Base-by-base conservation (phyloP, 1,284 basidiomycete species). In the Ganoderma meredithae region DNA sequence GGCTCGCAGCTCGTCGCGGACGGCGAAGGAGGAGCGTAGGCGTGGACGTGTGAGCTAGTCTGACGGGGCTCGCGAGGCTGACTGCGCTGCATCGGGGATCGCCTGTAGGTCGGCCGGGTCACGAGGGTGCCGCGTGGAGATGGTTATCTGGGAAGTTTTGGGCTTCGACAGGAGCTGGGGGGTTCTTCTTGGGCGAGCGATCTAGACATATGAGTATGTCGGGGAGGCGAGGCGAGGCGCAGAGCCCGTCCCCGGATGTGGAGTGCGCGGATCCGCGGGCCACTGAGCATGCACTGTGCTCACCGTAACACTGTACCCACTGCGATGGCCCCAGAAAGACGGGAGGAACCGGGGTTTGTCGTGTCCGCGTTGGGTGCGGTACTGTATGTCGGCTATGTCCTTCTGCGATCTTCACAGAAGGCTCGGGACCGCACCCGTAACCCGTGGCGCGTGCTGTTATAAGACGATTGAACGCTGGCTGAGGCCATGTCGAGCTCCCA, bases 371-470 rank as follows among this genome's bases (percentile, higher is more conserved):
- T 22, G 17, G 53, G 19, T 22, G 55, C 33, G 55, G n/a, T n/a
- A n/a, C n/a, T n/a, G n/a, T n/a, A n/a, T n/a, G n/a, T n/a, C n/a
- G n/a, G n/a, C n/a, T n/a, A n/a, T n/a, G n/a, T 12, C 2, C 8
- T 58, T 58, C 55, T 58, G 10, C 5, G 55, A 17, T n/a, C 55
- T 58, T 58, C 55, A 39, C 55, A 58, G 55, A 58, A 58, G 55
- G 55, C 55, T 49, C 52, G 52, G 52, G 12, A 53, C 52, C 52
- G 52, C 52, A 53, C 52, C 25, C 25, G 52, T 55, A 17, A 8
- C 7, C 36, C 36, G 36, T 36, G 36, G 36, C 36, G 36, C 36
- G 44, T 19, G 44, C 2, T 22, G n/a, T 31, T 31, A 31, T 6
- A 22, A 47, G n/a, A 8, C n/a, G n/a, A 47, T 7, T 47, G 44